These are phyloP conservation scores for Cyclocybe cylindracea DNA, from an alignment of 768 basidiomycete genomes.

Conservation along the genomic window DNA sequence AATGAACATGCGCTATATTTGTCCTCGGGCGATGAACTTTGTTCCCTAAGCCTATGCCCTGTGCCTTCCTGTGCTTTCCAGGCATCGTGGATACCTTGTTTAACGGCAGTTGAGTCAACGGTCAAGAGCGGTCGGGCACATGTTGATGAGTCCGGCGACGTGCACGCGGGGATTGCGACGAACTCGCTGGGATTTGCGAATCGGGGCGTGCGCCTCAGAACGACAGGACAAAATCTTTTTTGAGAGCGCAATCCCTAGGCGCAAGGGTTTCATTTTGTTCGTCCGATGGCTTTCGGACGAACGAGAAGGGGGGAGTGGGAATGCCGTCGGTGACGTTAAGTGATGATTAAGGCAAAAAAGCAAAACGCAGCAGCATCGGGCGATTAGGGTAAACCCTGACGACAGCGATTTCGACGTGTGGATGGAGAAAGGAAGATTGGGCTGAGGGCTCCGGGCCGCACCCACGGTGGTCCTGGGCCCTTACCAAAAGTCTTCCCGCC, in stretches of 20 bases:
- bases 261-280: neutral
- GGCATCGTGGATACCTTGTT: neutral
- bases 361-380: conserved; percentile 9
- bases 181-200: conserved; percentile 8
- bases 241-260: neutral
- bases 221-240: conserved; percentile 10
- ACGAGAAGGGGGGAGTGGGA: neutral
- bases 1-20: neutral
- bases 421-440: conserved; percentile 6
- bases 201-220: conserved; percentile 6
- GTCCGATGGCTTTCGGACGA: neutral
- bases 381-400: conserved; percentile 2
- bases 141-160: neutral
- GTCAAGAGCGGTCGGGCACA: neutral
- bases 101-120: neutral
- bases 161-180: conserved; percentile 4
- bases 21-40: too few species aligned
- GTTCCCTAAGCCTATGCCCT: too few species aligned
- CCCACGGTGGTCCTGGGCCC: conserved; percentile 16
- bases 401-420: neutral
- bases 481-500: conserved; percentile 10
- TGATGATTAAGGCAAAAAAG: conserved; percentile 9
- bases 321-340: too few species aligned
- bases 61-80: neutral
- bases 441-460: conserved; percentile 18